Conservation (phyloP, 441 rosid species). For the Corymbia calophylla region DNA sequence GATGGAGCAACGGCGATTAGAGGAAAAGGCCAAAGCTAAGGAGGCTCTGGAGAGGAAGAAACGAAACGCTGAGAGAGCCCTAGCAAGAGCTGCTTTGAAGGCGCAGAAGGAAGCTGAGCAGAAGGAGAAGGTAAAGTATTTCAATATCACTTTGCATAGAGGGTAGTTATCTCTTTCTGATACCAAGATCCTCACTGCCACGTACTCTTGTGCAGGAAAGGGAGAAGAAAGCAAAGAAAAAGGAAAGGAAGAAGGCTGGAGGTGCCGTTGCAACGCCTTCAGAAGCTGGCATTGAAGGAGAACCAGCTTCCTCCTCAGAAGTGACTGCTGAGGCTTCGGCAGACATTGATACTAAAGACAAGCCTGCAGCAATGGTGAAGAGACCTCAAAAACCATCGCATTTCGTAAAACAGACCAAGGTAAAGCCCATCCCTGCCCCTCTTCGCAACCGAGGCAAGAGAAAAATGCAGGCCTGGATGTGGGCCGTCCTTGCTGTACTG, state of each 20-base stretch:
- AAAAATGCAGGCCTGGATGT: conserved; percentile 72
- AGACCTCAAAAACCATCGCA: conserved; percentile 35
- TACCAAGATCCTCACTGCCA: not conserved
- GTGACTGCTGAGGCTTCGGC: conserved; percentile 22
- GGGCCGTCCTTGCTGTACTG: conserved; percentile 34
- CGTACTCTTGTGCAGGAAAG: conserved; percentile 39
- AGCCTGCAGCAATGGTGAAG: conserved; percentile 26
- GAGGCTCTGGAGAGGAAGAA: conserved; percentile 83
- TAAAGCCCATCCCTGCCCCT: conserved; percentile 52
- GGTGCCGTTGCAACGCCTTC: conserved; percentile 11
- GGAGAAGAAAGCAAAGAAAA: conserved; percentile 73
- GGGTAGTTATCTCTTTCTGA: not conserved
- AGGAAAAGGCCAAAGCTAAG: conserved; percentile 71
- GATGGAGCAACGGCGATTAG: conserved; percentile 60
- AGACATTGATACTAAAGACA: conserved; percentile 39
- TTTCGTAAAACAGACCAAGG: conserved; percentile 47
- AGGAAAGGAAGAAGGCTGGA: conserved; percentile 40
- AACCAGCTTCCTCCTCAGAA: conserved; percentile 22
- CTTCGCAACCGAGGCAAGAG: conserved; percentile 64
- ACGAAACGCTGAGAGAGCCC: conserved; percentile 61
- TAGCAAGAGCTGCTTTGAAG: conserved; percentile 59
- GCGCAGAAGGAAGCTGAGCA: conserved; percentile 79
- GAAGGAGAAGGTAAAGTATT: conserved; percentile 52
- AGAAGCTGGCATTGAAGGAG: conserved; percentile 18
- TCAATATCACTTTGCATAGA: not conserved